These are phyloP conservation scores for Orychophragmus violaceus DNA, from an alignment of 345 rosid species.

Conservation along the genomic window DNA sequence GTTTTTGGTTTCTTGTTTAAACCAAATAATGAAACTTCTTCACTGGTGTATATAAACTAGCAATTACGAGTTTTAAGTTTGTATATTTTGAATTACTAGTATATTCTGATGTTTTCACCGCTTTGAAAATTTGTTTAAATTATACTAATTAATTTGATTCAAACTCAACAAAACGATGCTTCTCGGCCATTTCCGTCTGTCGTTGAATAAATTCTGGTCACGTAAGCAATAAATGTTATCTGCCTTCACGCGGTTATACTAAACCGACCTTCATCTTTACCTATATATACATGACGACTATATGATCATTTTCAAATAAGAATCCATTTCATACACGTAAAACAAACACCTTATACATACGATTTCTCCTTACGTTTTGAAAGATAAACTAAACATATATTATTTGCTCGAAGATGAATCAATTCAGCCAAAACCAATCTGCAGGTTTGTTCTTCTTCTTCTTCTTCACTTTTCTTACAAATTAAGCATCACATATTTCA, in stretches of 20 bases:
- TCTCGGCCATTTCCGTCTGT: not conserved
- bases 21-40: not conserved
- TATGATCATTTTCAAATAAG: not conserved
- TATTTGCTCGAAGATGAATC: constrained; percentile 19
- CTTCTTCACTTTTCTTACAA: not conserved
- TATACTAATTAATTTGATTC: not conserved
- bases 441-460: constrained; percentile 12
- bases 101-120: no score
- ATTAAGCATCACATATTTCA: not conserved
- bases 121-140: not conserved
- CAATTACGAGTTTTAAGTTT: not conserved
- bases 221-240: not conserved
- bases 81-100: not conserved
- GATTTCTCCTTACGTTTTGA: not conserved
- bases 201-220: not conserved
- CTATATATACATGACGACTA: not conserved
- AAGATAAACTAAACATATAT: not conserved
- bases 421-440: constrained; percentile 19
- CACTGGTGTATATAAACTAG: not conserved
- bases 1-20: not conserved
- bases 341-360: not conserved
- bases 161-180: not conserved
- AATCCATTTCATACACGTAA: not conserved
- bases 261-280: constrained; percentile 19
- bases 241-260: constrained; percentile 18